Evolutionary conservation across 129 eudicot species (phyloP).

Genomic region (Logfia minima): DNA sequence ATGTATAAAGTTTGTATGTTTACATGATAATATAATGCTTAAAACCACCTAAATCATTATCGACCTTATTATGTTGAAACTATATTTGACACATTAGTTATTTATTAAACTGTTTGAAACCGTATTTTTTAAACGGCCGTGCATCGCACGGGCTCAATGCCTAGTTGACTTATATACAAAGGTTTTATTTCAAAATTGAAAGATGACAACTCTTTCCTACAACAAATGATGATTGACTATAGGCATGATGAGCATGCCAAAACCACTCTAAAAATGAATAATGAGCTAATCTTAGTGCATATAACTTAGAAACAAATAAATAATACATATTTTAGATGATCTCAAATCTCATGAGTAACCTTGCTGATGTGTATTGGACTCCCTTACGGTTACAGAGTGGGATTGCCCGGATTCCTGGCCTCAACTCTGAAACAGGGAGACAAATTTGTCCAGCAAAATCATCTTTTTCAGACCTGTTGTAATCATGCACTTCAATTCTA

Average conservation of each 20-base stretch:
- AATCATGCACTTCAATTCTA: constrained; percentile 72
- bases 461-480: constrained; percentile 59
- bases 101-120: too few relatives aligned
- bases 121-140: too few relatives aligned
- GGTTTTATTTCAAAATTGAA: constrained; percentile 28
- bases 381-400: constrained; percentile 71
- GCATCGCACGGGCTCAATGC: too few relatives aligned
- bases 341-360: constrained; percentile 76
- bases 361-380: constrained; percentile 51
- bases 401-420: constrained; percentile 66
- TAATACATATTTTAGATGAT: constrained; percentile 29
- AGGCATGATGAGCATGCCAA: constrained; percentile 24
- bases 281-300: constrained; percentile 25
- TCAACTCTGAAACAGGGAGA: constrained; percentile 72
- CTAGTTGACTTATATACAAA: constrained; percentile 16
- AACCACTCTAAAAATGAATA: constrained; percentile 16
- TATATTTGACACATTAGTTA: too few relatives aligned
- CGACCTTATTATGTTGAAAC: too few relatives aligned
- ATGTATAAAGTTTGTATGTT: too few relatives aligned
- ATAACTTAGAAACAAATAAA: constrained; percentile 10
- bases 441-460: constrained; percentile 87
- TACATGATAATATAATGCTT: too few relatives aligned
- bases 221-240: constrained; percentile 21
- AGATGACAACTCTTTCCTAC: constrained; percentile 26
- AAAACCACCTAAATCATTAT: too few relatives aligned